These are phyloP conservation scores for Seminavis robusta DNA, from an alignment of 108 stramenopile genomes.

Conservation along the genomic window DNA sequence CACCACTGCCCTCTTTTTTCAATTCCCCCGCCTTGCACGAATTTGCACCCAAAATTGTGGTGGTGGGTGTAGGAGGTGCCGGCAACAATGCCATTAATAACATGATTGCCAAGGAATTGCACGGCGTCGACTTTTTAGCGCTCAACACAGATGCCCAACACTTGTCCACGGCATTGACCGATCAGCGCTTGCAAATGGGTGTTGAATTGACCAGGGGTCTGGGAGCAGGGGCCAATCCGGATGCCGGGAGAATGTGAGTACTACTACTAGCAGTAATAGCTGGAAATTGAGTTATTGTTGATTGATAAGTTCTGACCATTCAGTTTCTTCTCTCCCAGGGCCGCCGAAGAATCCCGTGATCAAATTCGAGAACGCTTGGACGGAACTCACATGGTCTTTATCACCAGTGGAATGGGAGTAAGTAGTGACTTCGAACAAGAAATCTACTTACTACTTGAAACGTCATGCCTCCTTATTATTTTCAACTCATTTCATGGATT, in stretches of 20 bases:
- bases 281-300: too few relatives aligned
- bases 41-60: conserved; percentile 49
- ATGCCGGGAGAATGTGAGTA: conserved; percentile 65
- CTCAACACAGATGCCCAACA: conserved; percentile 86
- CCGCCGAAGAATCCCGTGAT: conserved; percentile 70
- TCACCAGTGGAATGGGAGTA: conserved; percentile 78
- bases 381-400: conserved; percentile 80
- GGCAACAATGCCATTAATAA: conserved; percentile 65
- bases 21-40: too few relatives aligned
- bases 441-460: too few relatives aligned
- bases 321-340: too few relatives aligned
- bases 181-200: conserved; percentile 53
- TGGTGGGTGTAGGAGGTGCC: conserved; percentile 53
- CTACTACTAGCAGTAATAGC: too few relatives aligned
- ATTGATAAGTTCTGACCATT: too few relatives aligned
- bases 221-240: conserved; percentile 78
- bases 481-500: too few relatives aligned
- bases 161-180: conserved; percentile 31
- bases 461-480: too few relatives aligned
- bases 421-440: too few relatives aligned
- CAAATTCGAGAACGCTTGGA: conserved; percentile 41
- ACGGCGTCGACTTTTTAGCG: conserved; percentile 74
- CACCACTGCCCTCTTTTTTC: too few relatives aligned
- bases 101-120: conserved; percentile 51
- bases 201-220: conserved; percentile 66